Evolutionary conservation across 176 grass and related monocot genomes (phyloP), one percentile per base, ranked within the genome.

Genomic region (Musa beccarii): DNA sequence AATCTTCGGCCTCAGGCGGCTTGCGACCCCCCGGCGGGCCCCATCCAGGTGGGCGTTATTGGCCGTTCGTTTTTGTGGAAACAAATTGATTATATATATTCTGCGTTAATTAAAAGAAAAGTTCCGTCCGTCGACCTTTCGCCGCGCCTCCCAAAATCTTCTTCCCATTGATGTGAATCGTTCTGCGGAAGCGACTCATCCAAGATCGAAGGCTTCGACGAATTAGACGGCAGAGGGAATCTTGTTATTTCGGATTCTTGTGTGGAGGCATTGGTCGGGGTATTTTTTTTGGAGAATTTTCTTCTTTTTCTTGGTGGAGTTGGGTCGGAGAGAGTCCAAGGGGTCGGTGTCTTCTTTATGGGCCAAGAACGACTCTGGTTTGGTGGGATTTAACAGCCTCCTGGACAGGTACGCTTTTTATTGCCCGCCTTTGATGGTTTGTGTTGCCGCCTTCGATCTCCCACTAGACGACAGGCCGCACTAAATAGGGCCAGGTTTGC

Each of bases 381-480:
- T 76, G 72, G 69, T 80, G 75, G 68, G 25, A 76, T 80, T 80
- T 79, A 78, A 83, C 72, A 71, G 70, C 28, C 34, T 49, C 28
- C 7, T 53, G 49, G 68, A 52, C 68, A 87, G 80, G 80, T 83
- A 57, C 76, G 71, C 61, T 57, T 20, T 85, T 78, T 81, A 64
- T 51, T 73, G 28, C 55, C 26, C 34, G 53, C 21, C 66, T 82
- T 63, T 52, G 59, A 34, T 34, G 68, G 56, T 61, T 49, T 77
- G 75, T 24, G 26, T 20, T 69, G 68, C 23, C 43, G 10, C 63
- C 1, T 10, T 15, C 15, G 43, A 51, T 50, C 68, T 49, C 43
- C 34, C 34, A 10, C 9, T 70, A 20, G 15, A 70, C 34, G 49
- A 70, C 49, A 51, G 21, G 68, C 75, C 12, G n/a, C 61, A 66